These are phyloP conservation scores for Sindora glabra DNA, from an alignment of 306 rosid genomes.

Conservation along the genomic window DNA sequence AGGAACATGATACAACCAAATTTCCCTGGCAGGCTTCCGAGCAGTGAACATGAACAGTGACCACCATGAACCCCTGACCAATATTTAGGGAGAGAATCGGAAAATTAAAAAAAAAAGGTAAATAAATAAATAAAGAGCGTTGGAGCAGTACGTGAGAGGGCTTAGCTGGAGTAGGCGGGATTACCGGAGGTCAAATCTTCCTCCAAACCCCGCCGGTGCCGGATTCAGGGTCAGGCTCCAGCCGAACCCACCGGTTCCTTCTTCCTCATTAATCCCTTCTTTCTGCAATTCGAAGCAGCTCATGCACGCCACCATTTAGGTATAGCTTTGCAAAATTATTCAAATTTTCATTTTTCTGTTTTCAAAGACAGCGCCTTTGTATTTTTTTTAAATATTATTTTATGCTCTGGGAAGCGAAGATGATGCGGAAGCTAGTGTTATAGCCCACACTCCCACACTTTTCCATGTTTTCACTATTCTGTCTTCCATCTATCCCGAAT, in stretches of 20 bases:
- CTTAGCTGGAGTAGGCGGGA: conserved; percentile 47
- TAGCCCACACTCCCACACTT: background rate
- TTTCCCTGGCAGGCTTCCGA: too few relatives aligned
- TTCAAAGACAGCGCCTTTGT: too few relatives aligned
- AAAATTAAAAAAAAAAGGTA: too few relatives aligned
- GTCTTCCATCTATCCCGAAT: background rate
- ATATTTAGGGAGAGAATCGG: background rate
- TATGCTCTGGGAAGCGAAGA: too few relatives aligned
- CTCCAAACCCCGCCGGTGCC: conserved; percentile 19
- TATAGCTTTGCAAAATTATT: conserved; percentile 7
- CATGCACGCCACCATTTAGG: background rate
- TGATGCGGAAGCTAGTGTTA: background rate
- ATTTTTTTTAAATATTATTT: too few relatives aligned
- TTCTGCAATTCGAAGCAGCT: background rate
- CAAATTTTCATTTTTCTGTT: too few relatives aligned
- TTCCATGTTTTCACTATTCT: conserved; percentile 6
- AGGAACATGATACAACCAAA: too few relatives aligned
- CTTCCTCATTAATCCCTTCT: background rate
- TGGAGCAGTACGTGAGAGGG: background rate
- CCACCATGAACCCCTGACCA: too few relatives aligned
- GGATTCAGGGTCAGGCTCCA: conserved; percentile 21
- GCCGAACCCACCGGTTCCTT: background rate
- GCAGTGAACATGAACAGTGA: too few relatives aligned
- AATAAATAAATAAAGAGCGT: background rate
- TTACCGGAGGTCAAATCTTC: conserved; percentile 36